Evolutionary conservation across 192 early-diverging fungal species (phyloP).

Genomic region (Chytriomyces sp.): DNA sequence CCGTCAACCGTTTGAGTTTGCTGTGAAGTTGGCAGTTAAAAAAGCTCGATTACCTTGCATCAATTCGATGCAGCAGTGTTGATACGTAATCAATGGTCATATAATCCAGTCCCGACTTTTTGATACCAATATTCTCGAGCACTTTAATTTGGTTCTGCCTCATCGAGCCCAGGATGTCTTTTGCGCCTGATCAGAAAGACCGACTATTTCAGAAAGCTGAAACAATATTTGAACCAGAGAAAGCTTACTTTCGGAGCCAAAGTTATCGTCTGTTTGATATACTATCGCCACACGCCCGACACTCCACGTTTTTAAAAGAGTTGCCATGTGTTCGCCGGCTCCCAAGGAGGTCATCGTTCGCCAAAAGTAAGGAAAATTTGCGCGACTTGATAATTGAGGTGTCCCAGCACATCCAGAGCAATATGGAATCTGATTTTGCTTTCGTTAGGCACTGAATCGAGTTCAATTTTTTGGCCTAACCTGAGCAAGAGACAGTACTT

Average conservation of each 20-base stretch:
- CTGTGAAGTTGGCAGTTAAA: background rate
- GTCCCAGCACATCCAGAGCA: background rate
- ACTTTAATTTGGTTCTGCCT: background rate
- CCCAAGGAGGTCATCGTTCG: background rate
- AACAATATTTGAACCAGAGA: background rate
- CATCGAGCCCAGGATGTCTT: background rate
- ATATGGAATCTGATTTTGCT: conserved; percentile 12
- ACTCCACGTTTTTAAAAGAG: background rate
- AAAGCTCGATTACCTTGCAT: background rate
- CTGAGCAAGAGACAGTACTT: background rate
- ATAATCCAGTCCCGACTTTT: background rate
- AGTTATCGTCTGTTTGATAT: background rate
- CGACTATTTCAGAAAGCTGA: background rate
- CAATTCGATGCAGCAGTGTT: background rate
- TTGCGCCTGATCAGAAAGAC: background rate
- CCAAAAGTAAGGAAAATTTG: background rate
- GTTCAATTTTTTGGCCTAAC: background rate
- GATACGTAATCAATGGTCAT: background rate
- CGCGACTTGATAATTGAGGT: background rate
- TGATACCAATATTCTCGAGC: background rate
- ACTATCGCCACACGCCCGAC: background rate
- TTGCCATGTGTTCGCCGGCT: background rate
- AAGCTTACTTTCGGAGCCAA: background rate
- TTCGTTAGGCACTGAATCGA: background rate
- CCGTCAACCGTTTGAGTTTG: too few relatives aligned